Base-by-base conservation (phyloP, 2,329 filamentous ascomycete species). In the Botrytis cinerea region DNA sequence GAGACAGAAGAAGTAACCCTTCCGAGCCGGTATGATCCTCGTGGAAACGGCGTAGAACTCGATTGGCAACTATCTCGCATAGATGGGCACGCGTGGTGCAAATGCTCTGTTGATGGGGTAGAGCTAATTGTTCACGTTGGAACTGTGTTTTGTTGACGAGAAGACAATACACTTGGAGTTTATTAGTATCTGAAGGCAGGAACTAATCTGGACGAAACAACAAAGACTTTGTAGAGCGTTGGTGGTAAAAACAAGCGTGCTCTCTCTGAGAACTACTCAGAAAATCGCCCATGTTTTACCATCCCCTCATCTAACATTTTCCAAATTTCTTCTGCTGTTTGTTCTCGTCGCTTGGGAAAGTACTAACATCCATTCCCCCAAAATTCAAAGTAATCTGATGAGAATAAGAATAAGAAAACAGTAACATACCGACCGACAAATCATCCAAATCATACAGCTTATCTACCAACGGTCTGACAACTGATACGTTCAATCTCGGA, bases 121-220 rank as follows among this genome's bases (percentile, higher is more conserved):
- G 87, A 78, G 92, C 91, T 18, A 89, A 86, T 81, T 96, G 93
- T 81, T 96, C 92, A 72, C 91, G 87, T 38, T 95, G 85, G 78
- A 96, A 96, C 79, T 94, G 92, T 48, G 90, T 89, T 22, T 93
- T 88, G 79, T 97, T 96, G 76, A 96, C 93, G 35, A 97, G 87
- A 74, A 97, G 84, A 80, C 93, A 95, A 81, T 95, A 96, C 18
- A 96, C 92, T 91, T 32, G 35, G 45, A 43, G 7, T 18, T 18
- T 12, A 78, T 59, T 57, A 73, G 25, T 22, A 54, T 22, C n/a
- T 10, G 5, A 25, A 38, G 16, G 40, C 7, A 48, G 25, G 28
- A 45, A 7, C 32, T 7, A 18, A 25, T 51, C 61, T 63, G 9
- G 25, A 68, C 43, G 35, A 20, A 68, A 68, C 0, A 51, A 54